A percentile compares a stretch with the other conserved stretches of the same genome.
These are phyloP conservation scores for Phialophora chinensis DNA, from an alignment of 2,329 filamentous ascomycete species.

Conservation along the genomic window DNA sequence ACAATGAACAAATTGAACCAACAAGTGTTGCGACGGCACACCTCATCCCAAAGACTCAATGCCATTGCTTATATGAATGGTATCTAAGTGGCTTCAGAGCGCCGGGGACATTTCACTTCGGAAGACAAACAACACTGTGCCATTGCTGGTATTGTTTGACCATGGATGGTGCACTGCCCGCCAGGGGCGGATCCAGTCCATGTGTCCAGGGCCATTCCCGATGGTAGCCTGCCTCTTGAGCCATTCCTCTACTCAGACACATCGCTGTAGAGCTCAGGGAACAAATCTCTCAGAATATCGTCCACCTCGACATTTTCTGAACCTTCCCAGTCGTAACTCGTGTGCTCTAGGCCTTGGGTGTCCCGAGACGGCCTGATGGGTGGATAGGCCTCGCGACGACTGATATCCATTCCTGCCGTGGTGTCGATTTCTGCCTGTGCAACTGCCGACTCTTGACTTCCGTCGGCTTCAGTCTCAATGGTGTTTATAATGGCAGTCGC, in stretches of 20 bases:
- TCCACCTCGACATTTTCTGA: slow-evolving; percentile 6
- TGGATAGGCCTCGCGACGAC: not conserved
- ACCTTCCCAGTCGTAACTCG: not conserved
- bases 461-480: slow-evolving; percentile 1
- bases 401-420: not conserved
- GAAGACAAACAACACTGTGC: not conserved
- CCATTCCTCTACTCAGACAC: not conserved
- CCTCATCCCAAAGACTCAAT: not conserved
- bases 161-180: not conserved
- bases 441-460: not conserved
- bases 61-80: too few relatives aligned
- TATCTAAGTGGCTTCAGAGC: too few relatives aligned
- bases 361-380: not conserved
- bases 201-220: not conserved
- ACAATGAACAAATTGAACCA: too few relatives aligned
- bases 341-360: not conserved
- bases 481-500: slow-evolving; percentile 17
- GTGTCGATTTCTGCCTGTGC: not conserved
- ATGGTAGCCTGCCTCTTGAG: not conserved
- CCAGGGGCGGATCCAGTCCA: not conserved
- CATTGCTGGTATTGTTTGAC: not conserved
- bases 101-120: too few relatives aligned
- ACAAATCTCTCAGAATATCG: slow-evolving; percentile 19
- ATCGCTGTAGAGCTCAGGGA: slow-evolving; percentile 20
- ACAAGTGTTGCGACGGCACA: too few relatives aligned